These are phyloP conservation scores for Hirsutella minnesotensis DNA, from an alignment of 2,329 filamentous ascomycete genomes.

Conservation along the genomic window DNA sequence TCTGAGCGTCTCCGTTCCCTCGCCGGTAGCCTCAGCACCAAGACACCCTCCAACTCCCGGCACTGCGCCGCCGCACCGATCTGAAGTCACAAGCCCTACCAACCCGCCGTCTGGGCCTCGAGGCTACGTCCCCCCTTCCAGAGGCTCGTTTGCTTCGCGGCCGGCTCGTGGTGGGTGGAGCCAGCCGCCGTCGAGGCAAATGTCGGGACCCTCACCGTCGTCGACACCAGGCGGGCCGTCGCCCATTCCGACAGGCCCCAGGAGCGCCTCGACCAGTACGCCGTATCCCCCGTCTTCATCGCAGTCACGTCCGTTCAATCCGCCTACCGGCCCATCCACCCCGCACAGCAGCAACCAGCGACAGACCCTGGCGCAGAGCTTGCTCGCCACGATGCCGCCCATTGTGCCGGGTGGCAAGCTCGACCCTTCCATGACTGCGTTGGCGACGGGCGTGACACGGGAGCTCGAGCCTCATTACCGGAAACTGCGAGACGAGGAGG, in stretches of 20 bases:
- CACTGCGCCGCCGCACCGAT: constrained; percentile 18
- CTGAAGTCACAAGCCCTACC: constrained; percentile 32
- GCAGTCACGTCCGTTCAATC: constrained; percentile 39
- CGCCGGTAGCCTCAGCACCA: constrained; percentile 20
- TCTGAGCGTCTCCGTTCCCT: constrained; percentile 23
- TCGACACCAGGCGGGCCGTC: constrained; percentile 26
- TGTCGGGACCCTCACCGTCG: constrained; percentile 21
- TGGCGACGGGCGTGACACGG: constrained; percentile 34
- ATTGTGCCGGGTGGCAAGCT: constrained; percentile 43
- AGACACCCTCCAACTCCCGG: constrained; percentile 22
- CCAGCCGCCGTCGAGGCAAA: constrained; percentile 19
- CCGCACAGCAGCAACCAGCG: constrained; percentile 23
- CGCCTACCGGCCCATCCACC: constrained; percentile 42
- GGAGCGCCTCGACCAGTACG: constrained; percentile 20
- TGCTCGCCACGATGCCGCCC: constrained; percentile 38
- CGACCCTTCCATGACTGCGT: constrained; percentile 31
- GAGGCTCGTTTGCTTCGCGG: constrained; percentile 32
- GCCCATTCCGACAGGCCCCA: constrained; percentile 36
- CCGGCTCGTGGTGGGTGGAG: constrained; percentile 35
- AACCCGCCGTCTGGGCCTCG: constrained; percentile 42
- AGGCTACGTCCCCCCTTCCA: constrained; percentile 34
- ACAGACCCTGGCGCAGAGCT: constrained; percentile 38
- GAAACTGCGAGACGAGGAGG: constrained; percentile 45
- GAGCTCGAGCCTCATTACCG: constrained; percentile 43
- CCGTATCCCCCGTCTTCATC: constrained; percentile 26